A percentile compares a stretch with the other conserved stretches of the same genome.
phyloP scores from a whole-genome alignment of 2,329 filamentous ascomycete species.

The Fusarium ambrosium region DNA sequence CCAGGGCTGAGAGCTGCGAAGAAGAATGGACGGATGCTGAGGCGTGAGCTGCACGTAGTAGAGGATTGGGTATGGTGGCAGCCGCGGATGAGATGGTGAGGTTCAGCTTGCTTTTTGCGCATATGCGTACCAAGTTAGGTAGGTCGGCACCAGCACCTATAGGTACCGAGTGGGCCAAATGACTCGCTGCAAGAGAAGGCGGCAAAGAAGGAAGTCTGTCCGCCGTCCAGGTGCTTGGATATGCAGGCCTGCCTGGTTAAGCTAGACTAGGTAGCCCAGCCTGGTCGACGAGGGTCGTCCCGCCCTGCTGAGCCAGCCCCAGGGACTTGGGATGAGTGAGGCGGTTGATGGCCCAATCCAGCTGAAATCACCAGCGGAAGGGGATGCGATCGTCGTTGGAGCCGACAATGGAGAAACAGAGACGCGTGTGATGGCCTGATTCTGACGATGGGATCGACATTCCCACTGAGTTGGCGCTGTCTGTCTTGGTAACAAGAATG shows the following conservation, averaged over 20 bases:
- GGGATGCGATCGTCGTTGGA: not conserved
- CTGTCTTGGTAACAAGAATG: not conserved
- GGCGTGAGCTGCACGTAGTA: constrained; percentile 17
- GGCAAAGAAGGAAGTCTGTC: not conserved
- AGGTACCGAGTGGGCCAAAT: not conserved
- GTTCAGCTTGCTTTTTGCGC: constrained; percentile 14
- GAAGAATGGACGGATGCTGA: not conserved
- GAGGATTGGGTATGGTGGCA: constrained; percentile 24
- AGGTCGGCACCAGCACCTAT: not conserved
- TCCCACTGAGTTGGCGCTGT: not conserved
- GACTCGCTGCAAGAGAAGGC: constrained; percentile 5
- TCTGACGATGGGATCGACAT: constrained; percentile 3
- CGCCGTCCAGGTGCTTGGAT: not conserved
- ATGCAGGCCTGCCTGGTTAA: not conserved
- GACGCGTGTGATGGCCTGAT: constrained; percentile 5
- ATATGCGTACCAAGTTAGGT: not conserved
- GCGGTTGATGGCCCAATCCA: not conserved
- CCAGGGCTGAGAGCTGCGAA: not conserved
- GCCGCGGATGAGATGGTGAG: not conserved
- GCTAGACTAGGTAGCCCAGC: not conserved
- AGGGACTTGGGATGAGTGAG: constrained; percentile 20
- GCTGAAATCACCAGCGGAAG: not conserved
- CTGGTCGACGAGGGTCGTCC: constrained; percentile 6
- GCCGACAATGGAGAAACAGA: not conserved
- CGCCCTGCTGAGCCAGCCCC: constrained; percentile 9